These are phyloP conservation scores for Pseudopediastrum boryanum DNA, from an alignment of 139 green algal species.

Conservation along the genomic window DNA sequence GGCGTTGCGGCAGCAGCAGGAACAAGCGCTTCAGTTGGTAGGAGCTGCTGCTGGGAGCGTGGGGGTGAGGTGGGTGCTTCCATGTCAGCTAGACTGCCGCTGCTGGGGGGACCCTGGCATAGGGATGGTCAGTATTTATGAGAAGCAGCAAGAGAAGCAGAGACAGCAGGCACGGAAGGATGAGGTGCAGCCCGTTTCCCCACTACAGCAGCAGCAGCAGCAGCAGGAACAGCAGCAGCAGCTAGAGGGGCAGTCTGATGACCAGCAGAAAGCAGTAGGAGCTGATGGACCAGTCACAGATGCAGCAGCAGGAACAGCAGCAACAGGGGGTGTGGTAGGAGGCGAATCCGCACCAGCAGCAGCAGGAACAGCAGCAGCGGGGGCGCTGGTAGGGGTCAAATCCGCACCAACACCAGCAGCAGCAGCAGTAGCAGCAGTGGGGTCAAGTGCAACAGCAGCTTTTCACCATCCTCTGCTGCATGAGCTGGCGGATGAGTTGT, in stretches of 20 bases:
- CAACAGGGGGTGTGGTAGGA: constrained; percentile 10
- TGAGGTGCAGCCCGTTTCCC: background rate
- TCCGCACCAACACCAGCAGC: constrained; percentile 15
- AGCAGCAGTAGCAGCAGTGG: constrained; percentile 11
- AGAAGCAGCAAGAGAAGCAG: no score
- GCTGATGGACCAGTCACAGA: background rate
- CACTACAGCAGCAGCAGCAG: background rate
- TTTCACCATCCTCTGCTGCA: background rate
- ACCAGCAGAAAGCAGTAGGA: background rate
- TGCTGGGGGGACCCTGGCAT: no score
- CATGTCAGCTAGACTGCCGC: no score
- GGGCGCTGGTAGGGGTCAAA: background rate
- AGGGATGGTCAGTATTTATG: no score
- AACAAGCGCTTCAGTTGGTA: no score
- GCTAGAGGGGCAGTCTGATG: background rate
- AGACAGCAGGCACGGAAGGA: no score
- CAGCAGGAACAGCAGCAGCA: constrained; percentile 29
- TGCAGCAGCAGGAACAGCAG: background rate
- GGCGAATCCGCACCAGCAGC: background rate
- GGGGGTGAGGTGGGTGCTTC: no score
- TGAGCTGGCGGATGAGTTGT: background rate
- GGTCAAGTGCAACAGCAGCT: background rate
- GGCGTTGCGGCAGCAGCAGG: no score
- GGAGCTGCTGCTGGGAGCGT: no score
- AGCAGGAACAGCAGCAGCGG: constrained; percentile 5